Percentiles rank a stretch among this genome's conserved stretches.
Evolutionary conservation across 2,329 filamentous ascomycete genomes (phyloP).

Genomic region (Diaporthe citriasiana): DNA sequence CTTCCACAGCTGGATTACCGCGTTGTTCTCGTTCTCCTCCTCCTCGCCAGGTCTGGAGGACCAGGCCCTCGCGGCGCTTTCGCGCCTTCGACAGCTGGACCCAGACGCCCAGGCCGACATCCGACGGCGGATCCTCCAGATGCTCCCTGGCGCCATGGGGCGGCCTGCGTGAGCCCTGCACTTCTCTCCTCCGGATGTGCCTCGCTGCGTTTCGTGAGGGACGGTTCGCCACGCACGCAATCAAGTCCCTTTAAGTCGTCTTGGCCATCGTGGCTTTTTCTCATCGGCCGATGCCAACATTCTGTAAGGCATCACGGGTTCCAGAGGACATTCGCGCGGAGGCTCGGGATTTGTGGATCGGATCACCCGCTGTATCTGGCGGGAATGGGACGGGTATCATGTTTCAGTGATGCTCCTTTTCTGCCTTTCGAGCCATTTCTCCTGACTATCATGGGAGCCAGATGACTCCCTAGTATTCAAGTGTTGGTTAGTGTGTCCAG

Average conservation of each 20-base stretch:
- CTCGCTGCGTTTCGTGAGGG: not conserved
- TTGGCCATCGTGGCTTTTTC: no score
- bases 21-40: slow-evolving; percentile 3
- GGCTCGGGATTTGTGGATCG: not conserved
- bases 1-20: not conserved
- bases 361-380: no score
- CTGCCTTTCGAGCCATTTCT: slow-evolving; percentile 2
- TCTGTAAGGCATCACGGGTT: not conserved
- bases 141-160: not conserved
- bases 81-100: not conserved
- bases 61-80: not conserved
- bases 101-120: not conserved
- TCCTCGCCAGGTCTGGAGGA: not conserved
- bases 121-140: not conserved
- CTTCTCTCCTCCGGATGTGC: not conserved
- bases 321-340: no score
- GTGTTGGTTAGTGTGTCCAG: not conserved
- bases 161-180: not conserved
- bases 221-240: fast-evolving
- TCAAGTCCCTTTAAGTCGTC: not conserved
- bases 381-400: not conserved
- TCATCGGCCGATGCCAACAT: not conserved
- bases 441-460: not conserved
- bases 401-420: not conserved
- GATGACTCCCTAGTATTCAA: not conserved